Evolutionary conservation across 495 filamentous ascomycete genomes (phyloP), one percentile per base, ranked within the genome.

Genomic region (Astrocystis sublimbata): DNA sequence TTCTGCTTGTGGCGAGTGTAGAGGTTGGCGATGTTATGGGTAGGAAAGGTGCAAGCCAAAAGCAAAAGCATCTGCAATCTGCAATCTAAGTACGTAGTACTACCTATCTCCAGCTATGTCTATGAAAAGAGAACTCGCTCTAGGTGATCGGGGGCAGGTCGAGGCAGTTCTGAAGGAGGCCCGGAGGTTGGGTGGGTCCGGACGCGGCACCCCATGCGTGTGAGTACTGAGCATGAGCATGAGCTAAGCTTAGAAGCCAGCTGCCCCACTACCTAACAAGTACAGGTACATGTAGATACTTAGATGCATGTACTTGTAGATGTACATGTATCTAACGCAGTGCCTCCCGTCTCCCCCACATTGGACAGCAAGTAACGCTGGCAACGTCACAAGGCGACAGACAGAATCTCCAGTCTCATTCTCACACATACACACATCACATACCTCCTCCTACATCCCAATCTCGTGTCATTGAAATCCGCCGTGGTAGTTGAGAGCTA

Each of bases 401-500:
- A n/a, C n/a, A n/a, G n/a, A n/a, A n/a, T 26, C 33, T 17, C 1
- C 15, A n/a, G 23, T 51, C 23, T 41, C 26, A 12, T 56, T 23
- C 17, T 56, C 35, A 24, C n/a, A n/a, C n/a, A n/a, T n/a, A n/a
- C n/a, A n/a, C n/a, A n/a, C n/a, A 53, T 41, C 30, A 41, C 42
- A 31, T 42, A 49, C 49, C 53, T 54, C 36, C 35, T 24, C 41
- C 46, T 26, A 15, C 36, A 15, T 56, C 38, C 55, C 33, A 51
- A 31, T 7, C 23, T 28, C 17, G 47, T 19, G 38, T 41, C 46
- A 46, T 62, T 38, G n/a, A 65, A 49, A 41, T 23, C 58, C 17
- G 54, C 61, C 49, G 83, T 85, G 91, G 85, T 96, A 97, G 94
- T 98, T 88, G 94, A 98, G 96, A 96, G 93, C 85, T 90, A 86